Conservation (phyloP, 805 yeast genomes). For the Wickerhamomyces bisporus region DNA sequence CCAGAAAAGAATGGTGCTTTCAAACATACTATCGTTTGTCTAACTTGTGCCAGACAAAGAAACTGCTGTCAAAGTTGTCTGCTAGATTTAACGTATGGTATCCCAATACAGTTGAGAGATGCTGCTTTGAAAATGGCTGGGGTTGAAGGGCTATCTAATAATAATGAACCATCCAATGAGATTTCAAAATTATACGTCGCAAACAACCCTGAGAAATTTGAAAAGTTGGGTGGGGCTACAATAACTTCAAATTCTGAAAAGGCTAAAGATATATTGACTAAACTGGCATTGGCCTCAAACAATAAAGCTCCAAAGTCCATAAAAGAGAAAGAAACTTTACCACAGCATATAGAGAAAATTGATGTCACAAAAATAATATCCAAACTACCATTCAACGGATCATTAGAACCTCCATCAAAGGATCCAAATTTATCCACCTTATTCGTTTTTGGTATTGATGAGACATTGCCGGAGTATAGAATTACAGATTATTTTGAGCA, state of each 20-base stretch:
- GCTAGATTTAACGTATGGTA: slow-evolving; percentile 73
- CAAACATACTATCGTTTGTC: slow-evolving; percentile 67
- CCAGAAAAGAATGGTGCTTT: slow-evolving; percentile 39
- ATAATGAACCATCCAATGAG: slow-evolving; percentile 43
- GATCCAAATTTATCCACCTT: slow-evolving; percentile 42
- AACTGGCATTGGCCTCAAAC: slow-evolving; percentile 29
- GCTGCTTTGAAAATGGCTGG: slow-evolving; percentile 74
- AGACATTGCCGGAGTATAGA: slow-evolving; percentile 58
- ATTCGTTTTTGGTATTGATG: slow-evolving; percentile 71
- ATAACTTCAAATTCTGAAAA: slow-evolving; percentile 28
- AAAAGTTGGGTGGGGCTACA: slow-evolving; percentile 32
- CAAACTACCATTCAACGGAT: slow-evolving; percentile 66
- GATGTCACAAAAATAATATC: slow-evolving; percentile 50
- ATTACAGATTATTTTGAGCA: slow-evolving; percentile 46
- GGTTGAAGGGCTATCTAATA: slow-evolving; percentile 28
- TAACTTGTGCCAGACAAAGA: slow-evolving; percentile 70
- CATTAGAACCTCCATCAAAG: slow-evolving; percentile 39
- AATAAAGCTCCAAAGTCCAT: slow-evolving; percentile 7
- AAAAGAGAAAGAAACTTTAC: slow-evolving; percentile 10
- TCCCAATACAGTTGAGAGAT: slow-evolving; percentile 77
- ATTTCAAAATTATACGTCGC: slow-evolving; percentile 55
- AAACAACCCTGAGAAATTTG: slow-evolving; percentile 34
- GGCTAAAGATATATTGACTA: slow-evolving; percentile 48
- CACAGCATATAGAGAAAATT: slow-evolving; percentile 20
- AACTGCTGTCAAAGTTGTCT: slow-evolving; percentile 89